Evolutionary conservation across 306 rosid species (phyloP), one percentile per base, ranked within the genome.

Genomic region (Lathyrus tuberosus): DNA sequence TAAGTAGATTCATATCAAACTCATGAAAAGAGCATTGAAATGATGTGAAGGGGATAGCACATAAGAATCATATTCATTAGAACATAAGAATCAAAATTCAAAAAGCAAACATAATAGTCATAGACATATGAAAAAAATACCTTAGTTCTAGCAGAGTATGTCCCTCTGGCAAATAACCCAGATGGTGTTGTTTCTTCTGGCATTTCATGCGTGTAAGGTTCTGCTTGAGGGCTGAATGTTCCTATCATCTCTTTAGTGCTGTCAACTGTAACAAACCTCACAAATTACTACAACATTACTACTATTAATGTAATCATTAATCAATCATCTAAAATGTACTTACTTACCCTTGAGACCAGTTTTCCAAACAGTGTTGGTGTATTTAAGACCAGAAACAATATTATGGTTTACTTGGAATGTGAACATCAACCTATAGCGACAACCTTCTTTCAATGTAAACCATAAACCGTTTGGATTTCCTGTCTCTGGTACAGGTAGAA

Each of bases 371-470:
- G 87, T 86, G 81, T 86, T 90, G 8, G 86, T 84, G 86, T 93
- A 93, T 81, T 80, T 93, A 87, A 93, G 94, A 67, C 98, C 97
- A 20, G 96, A 87, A 80, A 93, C 97, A 15, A 90, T 90, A 76
- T 93, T 93, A 28, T 90, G 75, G 86, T 74, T 59, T 77, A 93
- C 98, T 78, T 84, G 76, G 75, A 93, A 88, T 30, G 91, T 82
- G 82, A 93, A 93, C 71, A 77, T 26, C 13, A 93, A 78, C 69
- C 82, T 86, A 82, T 88, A 93, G 59, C 70, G 87, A 90, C 91
- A 85, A 37, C 97, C 98, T 84, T 90, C 98, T 75, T 93, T 93
- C 86, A 93, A 78, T 77, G 98, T 90, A 74, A 93, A 93, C 97
- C 98, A 92, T 49, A 72, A 78, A 13, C 98, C 89, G 3, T 63